Evolutionary conservation across 352 stramenopile genomes (phyloP).

Genomic region (Paralagenidium karlingii): DNA sequence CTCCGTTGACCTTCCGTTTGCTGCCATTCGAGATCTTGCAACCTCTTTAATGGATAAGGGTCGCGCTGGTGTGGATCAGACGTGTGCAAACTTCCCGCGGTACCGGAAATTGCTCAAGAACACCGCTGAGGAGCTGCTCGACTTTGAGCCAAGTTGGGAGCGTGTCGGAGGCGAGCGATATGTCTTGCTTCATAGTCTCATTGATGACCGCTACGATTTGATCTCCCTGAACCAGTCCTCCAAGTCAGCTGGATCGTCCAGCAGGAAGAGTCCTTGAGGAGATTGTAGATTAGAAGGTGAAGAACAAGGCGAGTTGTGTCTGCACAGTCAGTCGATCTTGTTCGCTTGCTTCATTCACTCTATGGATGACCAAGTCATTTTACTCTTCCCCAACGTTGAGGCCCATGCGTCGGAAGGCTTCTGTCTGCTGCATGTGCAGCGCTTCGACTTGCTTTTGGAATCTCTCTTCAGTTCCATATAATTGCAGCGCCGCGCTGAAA

Average conservation of each 20-base stretch:
- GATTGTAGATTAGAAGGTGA: no score
- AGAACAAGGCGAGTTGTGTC: no score
- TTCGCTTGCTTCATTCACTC: no score
- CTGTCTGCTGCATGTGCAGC: constrained; percentile 54
- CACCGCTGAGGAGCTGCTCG: constrained; percentile 60
- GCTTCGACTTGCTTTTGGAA: constrained; percentile 60
- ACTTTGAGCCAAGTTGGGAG: constrained; percentile 27
- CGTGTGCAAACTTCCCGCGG: constrained; percentile 38
- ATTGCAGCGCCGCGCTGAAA: constrained; percentile 57
- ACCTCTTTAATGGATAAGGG: constrained; percentile 70
- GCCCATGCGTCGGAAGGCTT: constrained; percentile 54
- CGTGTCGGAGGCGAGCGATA: constrained; percentile 54
- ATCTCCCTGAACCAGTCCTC: constrained; percentile 55
- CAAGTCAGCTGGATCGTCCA: constrained; percentile 11
- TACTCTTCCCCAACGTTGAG: constrained; percentile 41
- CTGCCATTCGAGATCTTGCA: constrained; percentile 66
- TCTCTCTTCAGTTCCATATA: constrained; percentile 35
- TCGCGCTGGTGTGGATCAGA: constrained; percentile 28
- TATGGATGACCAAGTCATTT: no score
- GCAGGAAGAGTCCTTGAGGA: no score
- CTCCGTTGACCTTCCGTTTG: constrained; percentile 70
- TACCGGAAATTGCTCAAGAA: constrained; percentile 78
- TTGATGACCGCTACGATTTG: constrained; percentile 80
- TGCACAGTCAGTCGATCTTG: no score
- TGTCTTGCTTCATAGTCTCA: constrained; percentile 65